A percentile compares a stretch with the other conserved stretches of the same genome.
phyloP scores from a whole-genome alignment of 495 filamentous ascomycete species.

The Aspergillus diversus region DNA sequence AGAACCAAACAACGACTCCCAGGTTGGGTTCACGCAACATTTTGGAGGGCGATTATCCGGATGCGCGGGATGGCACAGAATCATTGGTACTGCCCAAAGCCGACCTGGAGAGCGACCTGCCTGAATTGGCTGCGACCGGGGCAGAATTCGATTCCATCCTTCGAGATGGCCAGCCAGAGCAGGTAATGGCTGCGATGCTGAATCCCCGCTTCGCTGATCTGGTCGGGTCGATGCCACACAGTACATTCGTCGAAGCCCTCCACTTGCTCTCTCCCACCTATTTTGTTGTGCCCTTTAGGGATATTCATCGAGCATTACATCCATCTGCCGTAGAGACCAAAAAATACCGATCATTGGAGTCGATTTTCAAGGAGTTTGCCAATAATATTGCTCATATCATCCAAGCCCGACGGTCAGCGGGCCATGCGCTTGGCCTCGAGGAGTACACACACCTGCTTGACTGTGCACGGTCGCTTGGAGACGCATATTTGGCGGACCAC shows the following conservation, averaged over 20 bases:
- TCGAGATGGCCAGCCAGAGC: constrained; percentile 42
- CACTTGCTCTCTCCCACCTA: constrained; percentile 44
- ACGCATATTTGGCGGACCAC: constrained; percentile 45
- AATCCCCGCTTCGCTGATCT: constrained; percentile 37
- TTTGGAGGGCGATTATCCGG: neutral
- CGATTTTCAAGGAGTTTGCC: constrained; percentile 45
- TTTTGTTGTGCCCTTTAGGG: constrained; percentile 51
- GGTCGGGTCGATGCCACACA: constrained; percentile 38
- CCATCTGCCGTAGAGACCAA: constrained; percentile 37
- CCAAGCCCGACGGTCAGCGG: constrained; percentile 33
- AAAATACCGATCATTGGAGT: constrained; percentile 30
- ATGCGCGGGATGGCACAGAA: neutral
- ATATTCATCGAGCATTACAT: constrained; percentile 52
- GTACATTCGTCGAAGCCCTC: constrained; percentile 41
- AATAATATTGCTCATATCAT: constrained; percentile 41
- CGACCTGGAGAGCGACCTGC: constrained; percentile 3
- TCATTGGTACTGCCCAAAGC: neutral
- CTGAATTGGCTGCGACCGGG: constrained; percentile 22
- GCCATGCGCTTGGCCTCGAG: constrained; percentile 35
- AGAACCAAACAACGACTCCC: neutral
- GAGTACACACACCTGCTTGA: constrained; percentile 63
- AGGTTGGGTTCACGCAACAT: neutral
- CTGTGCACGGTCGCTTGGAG: constrained; percentile 54
- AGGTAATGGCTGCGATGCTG: constrained; percentile 39
- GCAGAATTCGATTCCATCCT: constrained; percentile 34